Evolutionary conservation across 495 filamentous ascomycete species (phyloP).

Genomic region (Hyaloscypha bicolor): DNA sequence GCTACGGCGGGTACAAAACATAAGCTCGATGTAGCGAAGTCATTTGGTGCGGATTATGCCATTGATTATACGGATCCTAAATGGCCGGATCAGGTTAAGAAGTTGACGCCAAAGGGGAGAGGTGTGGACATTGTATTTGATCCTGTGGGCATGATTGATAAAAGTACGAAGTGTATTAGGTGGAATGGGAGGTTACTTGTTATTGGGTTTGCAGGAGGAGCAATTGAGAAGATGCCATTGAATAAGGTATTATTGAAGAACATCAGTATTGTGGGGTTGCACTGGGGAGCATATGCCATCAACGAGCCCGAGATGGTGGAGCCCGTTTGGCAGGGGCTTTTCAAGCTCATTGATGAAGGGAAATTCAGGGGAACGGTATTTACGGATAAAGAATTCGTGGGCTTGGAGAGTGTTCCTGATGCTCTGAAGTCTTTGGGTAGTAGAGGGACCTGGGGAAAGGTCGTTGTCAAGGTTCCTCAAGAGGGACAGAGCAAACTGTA

Average conservation of each 20-base stretch:
- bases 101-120: conserved; percentile 66
- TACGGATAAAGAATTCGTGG: conserved; percentile 77
- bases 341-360: conserved; percentile 71
- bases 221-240: conserved; percentile 88
- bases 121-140: conserved; percentile 93
- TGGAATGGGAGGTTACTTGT: conserved; percentile 91
- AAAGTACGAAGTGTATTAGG: conserved; percentile 80
- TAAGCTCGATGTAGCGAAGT: conserved; percentile 76
- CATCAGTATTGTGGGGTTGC: conserved; percentile 83
- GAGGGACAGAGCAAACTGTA: conserved; percentile 57
- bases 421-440: conserved; percentile 77
- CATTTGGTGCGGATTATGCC: conserved; percentile 82
- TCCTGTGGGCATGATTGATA: conserved; percentile 83
- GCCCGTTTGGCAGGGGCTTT: conserved; percentile 80
- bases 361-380: conserved; percentile 85
- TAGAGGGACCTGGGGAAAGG: conserved; percentile 93
- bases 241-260: conserved; percentile 95
- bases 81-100: conserved; percentile 81
- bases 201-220: conserved; percentile 87
- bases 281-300: conserved; percentile 84
- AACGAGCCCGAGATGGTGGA: conserved; percentile 72
- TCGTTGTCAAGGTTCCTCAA: conserved; percentile 86
- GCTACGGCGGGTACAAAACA: conserved; percentile 79
- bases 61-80: conserved; percentile 70
- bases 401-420: conserved; percentile 75